Conservation (phyloP, 345 rosid species). For the Cardamine occulta region DNA sequence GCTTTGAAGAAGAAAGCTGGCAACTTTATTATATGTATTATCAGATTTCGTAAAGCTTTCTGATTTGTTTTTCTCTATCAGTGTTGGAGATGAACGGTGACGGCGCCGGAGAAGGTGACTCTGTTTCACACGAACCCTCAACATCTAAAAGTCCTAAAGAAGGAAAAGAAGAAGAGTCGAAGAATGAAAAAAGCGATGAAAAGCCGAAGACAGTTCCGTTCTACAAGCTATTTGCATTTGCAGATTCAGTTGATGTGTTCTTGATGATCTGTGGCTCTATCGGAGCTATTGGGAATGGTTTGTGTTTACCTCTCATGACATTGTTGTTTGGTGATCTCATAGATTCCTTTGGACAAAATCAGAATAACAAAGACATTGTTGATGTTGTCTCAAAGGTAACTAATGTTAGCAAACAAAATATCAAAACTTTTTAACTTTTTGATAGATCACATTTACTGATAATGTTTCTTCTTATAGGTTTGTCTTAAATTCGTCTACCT, state of each 20-base stretch:
- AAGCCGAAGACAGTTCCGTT: constrained; percentile 57
- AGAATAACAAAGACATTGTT: constrained; percentile 51
- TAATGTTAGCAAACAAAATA: too few species aligned
- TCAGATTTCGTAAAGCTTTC: not conserved
- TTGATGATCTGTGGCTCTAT: constrained; percentile 69
- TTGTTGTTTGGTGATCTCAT: constrained; percentile 62
- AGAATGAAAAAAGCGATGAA: constrained; percentile 31
- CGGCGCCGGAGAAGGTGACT: constrained; percentile 34
- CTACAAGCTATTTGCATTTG: constrained; percentile 68
- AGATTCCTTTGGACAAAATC: constrained; percentile 67
- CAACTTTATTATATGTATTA: constrained; percentile 6
- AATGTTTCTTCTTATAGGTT: constrained; percentile 48
- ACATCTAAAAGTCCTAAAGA: constrained; percentile 51
- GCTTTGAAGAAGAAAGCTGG: constrained; percentile 16
- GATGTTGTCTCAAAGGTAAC: constrained; percentile 60
- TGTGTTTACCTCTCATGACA: constrained; percentile 68
- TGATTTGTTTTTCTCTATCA: not conserved
- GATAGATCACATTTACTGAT: constrained; percentile 9
- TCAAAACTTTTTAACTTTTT: not conserved
- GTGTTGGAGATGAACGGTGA: constrained; percentile 38
- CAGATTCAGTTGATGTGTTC: constrained; percentile 56
- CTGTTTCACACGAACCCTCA: constrained; percentile 47
- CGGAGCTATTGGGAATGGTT: constrained; percentile 74
- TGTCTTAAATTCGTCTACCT: constrained; percentile 73
- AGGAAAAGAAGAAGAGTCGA: constrained; percentile 33